Percentiles rank a stretch among this genome's conserved stretches.
Evolutionary conservation across 106 monocot species (phyloP).

Genomic region (Acanthochlamys bracteata): DNA sequence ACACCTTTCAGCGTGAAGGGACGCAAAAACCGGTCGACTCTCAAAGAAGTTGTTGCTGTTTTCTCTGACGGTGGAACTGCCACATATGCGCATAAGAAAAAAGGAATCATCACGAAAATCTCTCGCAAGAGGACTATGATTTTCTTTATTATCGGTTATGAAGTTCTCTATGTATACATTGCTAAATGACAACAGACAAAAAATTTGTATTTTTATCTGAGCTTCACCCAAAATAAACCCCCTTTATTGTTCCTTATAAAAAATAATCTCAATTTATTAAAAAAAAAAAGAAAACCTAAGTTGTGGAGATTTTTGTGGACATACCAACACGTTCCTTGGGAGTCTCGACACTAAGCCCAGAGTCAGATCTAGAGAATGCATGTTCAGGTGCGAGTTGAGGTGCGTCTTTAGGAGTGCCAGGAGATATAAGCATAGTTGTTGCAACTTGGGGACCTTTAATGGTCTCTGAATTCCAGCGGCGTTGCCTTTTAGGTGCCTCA

Average conservation of each 20-base stretch:
- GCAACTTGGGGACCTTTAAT: slow-evolving; percentile 46
- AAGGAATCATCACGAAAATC: background rate
- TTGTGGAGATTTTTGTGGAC: background rate
- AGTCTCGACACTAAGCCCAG: slow-evolving; percentile 40
- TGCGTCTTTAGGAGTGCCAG: slow-evolving; percentile 32
- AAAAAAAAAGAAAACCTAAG: background rate
- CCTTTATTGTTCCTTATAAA: too few species aligned
- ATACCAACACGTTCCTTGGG: slow-evolving; percentile 78
- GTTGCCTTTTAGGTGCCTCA: slow-evolving; percentile 64
- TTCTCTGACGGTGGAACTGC: slow-evolving; percentile 67
- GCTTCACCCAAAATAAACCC: too few species aligned
- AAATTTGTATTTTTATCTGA: too few species aligned
- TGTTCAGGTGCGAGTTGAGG: slow-evolving; percentile 27
- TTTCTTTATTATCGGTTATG: too few species aligned
- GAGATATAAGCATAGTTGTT: slow-evolving; percentile 22
- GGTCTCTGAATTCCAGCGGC: slow-evolving; percentile 63
- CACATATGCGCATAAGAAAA: slow-evolving; percentile 1
- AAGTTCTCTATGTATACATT: too few species aligned
- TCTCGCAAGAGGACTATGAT: too few species aligned
- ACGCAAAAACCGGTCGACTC: slow-evolving; percentile 64
- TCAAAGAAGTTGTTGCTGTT: slow-evolving; percentile 54
- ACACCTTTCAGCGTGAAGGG: slow-evolving; percentile 58
- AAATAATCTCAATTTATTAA: too few species aligned
- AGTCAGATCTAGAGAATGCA: slow-evolving; percentile 44
- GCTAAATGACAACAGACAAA: too few species aligned